Conservation (phyloP, 345 rosid genomes). For the Eucalyptus dawsonii region DNA sequence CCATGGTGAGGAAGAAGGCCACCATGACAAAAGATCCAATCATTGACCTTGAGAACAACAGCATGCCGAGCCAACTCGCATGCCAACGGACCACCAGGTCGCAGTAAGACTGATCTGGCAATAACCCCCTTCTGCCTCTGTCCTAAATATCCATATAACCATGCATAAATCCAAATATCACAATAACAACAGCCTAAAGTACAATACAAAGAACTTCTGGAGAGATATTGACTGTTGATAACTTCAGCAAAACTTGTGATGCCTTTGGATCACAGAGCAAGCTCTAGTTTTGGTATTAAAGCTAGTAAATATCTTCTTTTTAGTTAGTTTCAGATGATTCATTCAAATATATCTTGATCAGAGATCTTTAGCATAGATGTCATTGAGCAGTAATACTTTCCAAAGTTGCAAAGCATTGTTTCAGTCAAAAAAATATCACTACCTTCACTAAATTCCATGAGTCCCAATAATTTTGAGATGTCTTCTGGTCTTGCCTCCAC, state of each 20-base stretch:
- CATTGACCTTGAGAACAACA: constrained; percentile 65
- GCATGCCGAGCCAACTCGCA: constrained; percentile 63
- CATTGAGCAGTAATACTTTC: neutral
- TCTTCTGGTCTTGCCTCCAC: constrained; percentile 33
- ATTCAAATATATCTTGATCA: neutral
- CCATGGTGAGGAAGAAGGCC: constrained; percentile 97
- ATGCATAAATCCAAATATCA: neutral
- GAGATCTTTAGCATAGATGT: neutral
- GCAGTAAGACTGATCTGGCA: constrained; percentile 67
- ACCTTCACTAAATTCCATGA: constrained; percentile 83
- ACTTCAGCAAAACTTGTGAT: neutral
- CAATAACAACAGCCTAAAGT: neutral
- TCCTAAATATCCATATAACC: constrained; percentile 39
- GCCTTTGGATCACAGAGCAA: neutral
- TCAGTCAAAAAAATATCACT: constrained; percentile 4
- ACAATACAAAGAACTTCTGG: neutral
- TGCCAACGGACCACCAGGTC: constrained; percentile 84
- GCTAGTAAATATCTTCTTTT: neutral
- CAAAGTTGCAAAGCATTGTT: neutral
- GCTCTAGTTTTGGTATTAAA: neutral
- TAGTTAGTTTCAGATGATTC: neutral
- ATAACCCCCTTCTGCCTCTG: constrained; percentile 97
- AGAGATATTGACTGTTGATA: neutral
- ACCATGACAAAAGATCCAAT: constrained; percentile 95
- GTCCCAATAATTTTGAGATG: constrained; percentile 49